A percentile compares a stretch with the other conserved stretches of the same genome.
These are phyloP conservation scores for Colletotrichum filicis DNA, from an alignment of 2,329 filamentous ascomycete genomes.

Conservation along the genomic window DNA sequence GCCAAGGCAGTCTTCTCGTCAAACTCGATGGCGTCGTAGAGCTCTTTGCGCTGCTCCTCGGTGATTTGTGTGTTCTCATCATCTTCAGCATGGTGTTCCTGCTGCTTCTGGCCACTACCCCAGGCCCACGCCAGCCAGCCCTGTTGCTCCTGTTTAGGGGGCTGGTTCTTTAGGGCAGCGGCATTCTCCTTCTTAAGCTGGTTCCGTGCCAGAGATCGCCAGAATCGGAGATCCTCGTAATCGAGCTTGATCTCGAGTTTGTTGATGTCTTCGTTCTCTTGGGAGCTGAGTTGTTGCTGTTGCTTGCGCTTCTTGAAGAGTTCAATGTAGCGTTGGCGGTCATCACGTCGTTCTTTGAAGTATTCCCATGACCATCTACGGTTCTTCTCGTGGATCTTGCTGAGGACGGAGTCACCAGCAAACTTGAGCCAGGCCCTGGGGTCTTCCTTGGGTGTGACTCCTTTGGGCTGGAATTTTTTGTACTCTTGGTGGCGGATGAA, in stretches of 20 bases:
- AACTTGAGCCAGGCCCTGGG: conserved; percentile 93
- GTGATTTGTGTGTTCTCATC: conserved; percentile 88
- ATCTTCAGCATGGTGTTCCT: conserved; percentile 68
- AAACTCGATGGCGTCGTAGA: conserved; percentile 98
- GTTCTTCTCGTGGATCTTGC: conserved; percentile 95
- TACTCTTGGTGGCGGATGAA: conserved; percentile 98
- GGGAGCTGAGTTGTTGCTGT: conserved; percentile 74
- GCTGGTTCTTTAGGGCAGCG: conserved; percentile 78
- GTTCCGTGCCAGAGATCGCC: conserved; percentile 92
- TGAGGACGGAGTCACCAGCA: conserved; percentile 87
- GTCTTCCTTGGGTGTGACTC: conserved; percentile 83
- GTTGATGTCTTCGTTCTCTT: conserved; percentile 79
- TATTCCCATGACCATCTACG: conserved; percentile 96
- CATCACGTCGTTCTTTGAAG: conserved; percentile 91
- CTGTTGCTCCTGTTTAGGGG: conserved; percentile 71
- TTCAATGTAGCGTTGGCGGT: conserved; percentile 88
- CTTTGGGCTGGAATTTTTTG: conserved; percentile 90
- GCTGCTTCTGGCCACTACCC: conserved; percentile 73
- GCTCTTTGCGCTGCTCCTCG: conserved; percentile 93
- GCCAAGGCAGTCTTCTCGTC: conserved; percentile 93
- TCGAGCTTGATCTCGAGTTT: conserved; percentile 86
- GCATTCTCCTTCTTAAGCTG: conserved; percentile 96
- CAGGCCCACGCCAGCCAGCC: conserved; percentile 94
- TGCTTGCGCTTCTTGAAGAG: conserved; percentile 95
- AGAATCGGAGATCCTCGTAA: conserved; percentile 97